Conservation (phyloP, 140 eudicot species). For the Stevia rebaudiana region DNA sequence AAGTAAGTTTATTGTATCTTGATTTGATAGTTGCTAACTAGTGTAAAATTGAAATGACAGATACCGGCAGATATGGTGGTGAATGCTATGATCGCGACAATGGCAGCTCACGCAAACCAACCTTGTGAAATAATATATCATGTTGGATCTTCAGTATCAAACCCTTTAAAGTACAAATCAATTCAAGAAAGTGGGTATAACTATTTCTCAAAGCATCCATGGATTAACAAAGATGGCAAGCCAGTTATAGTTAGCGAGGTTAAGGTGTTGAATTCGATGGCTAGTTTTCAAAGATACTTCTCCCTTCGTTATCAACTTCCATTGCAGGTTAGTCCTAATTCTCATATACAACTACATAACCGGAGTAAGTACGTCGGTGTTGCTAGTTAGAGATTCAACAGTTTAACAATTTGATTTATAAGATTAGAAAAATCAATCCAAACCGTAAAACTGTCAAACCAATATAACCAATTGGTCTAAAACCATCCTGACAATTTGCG, state of each 20-base stretch:
- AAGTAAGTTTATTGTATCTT: neutral
- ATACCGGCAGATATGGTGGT: conserved; percentile 96
- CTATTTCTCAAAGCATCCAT: conserved; percentile 60
- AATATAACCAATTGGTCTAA: no score
- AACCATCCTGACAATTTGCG: no score
- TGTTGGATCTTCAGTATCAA: conserved; percentile 70
- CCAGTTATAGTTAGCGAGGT: conserved; percentile 54
- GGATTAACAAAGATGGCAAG: conserved; percentile 59
- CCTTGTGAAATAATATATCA: conserved; percentile 56
- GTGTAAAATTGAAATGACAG: conserved; percentile 26
- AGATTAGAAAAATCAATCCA: no score
- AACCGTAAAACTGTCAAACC: no score
- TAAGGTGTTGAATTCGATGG: conserved; percentile 51
- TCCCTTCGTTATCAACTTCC: conserved; percentile 55
- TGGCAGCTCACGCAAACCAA: conserved; percentile 57
- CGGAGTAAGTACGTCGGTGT: no score
- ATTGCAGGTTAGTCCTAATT: conserved; percentile 37
- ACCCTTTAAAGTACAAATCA: conserved; percentile 35
- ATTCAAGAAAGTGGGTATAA: conserved; percentile 34
- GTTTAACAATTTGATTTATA: no score
- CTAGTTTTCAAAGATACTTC: conserved; percentile 52
- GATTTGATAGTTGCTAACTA: neutral
- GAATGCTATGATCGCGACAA: conserved; percentile 68
- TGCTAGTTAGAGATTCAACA: no score
- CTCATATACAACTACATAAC: no score